A percentile compares a stretch with the other conserved stretches of the same genome.
Conservation (phyloP, 371 early-diverging fungal genomes). For the Lichtheimia ramosa region DNA sequence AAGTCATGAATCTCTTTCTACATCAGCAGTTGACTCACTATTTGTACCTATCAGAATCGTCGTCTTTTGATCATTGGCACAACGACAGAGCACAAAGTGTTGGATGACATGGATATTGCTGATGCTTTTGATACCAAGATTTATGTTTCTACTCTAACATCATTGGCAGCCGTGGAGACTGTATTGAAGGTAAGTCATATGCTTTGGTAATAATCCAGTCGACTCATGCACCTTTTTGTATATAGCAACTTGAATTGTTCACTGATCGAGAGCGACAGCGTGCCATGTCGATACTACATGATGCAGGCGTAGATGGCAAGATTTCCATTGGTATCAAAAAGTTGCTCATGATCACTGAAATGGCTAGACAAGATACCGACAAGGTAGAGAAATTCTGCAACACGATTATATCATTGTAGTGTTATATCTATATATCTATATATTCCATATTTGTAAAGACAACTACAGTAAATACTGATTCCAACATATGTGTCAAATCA, state of each 20-base stretch:
- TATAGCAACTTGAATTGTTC: constrained; percentile 60
- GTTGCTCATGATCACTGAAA: constrained; percentile 85
- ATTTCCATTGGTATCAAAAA: constrained; percentile 88
- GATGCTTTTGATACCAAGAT: constrained; percentile 86
- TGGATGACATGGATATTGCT: constrained; percentile 86
- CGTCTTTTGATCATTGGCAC: constrained; percentile 88
- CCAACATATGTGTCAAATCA: too few relatives aligned
- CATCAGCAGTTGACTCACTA: neutral
- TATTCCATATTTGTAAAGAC: neutral
- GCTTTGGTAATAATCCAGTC: neutral
- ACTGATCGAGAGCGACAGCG: constrained; percentile 54
- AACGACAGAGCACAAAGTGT: constrained; percentile 76
- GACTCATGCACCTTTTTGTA: neutral
- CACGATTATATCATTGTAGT: constrained; percentile 37
- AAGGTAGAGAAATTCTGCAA: constrained; percentile 64
- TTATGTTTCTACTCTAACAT: constrained; percentile 75
- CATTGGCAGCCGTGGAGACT: constrained; percentile 57
- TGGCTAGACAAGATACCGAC: constrained; percentile 80
- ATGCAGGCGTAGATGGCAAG: constrained; percentile 56
- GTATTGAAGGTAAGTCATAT: constrained; percentile 56
- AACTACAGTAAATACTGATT: too few relatives aligned
- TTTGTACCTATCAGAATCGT: constrained; percentile 43
- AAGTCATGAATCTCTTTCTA: neutral
- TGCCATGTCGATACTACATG: constrained; percentile 53
- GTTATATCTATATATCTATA: neutral